A percentile compares a stretch with the other conserved stretches of the same genome.
Conservation (phyloP, 768 basidiomycete genomes). For the Suillus fuscotomentosus region DNA sequence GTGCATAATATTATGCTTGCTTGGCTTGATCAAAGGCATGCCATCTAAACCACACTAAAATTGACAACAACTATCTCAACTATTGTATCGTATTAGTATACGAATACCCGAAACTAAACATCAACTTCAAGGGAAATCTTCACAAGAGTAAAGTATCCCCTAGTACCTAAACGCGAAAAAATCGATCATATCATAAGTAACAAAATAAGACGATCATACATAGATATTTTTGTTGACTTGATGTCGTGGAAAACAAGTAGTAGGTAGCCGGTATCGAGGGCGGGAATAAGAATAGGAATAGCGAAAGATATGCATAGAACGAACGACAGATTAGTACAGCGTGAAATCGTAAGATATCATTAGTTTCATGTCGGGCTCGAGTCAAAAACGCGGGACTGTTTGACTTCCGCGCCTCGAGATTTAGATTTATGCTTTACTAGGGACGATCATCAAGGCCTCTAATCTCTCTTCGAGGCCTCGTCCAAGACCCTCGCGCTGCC, state of each 20-base stretch:
- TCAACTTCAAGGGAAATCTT: neutral
- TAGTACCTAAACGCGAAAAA: neutral
- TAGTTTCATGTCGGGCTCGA: neutral
- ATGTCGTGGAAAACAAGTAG: neutral
- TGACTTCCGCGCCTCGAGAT: neutral
- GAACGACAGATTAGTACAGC: slow-evolving; percentile 4
- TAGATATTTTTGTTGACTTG: slow-evolving; percentile 1
- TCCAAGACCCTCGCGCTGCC: slow-evolving; percentile 84
- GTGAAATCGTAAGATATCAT: slow-evolving; percentile 1
- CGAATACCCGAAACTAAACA: slow-evolving; percentile 1
- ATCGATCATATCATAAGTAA: slow-evolving; percentile 7
- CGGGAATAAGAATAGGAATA: slow-evolving; percentile 3
- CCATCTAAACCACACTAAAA: neutral
- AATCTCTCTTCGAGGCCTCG: slow-evolving; percentile 80
- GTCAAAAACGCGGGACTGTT: neutral
- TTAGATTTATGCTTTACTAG: slow-evolving; percentile 23
- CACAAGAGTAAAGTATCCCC: neutral
- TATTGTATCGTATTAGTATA: neutral
- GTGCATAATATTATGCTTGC: neutral
- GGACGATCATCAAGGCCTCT: slow-evolving; percentile 50
- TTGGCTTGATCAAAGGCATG: neutral
- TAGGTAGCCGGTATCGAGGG: slow-evolving; percentile 1
- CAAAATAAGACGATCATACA: slow-evolving; percentile 6
- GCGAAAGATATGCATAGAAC: slow-evolving; percentile 5
- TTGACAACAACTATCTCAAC: neutral